These are phyloP conservation scores for Syzygium grande DNA, from an alignment of 345 rosid genomes.

Conservation along the genomic window DNA sequence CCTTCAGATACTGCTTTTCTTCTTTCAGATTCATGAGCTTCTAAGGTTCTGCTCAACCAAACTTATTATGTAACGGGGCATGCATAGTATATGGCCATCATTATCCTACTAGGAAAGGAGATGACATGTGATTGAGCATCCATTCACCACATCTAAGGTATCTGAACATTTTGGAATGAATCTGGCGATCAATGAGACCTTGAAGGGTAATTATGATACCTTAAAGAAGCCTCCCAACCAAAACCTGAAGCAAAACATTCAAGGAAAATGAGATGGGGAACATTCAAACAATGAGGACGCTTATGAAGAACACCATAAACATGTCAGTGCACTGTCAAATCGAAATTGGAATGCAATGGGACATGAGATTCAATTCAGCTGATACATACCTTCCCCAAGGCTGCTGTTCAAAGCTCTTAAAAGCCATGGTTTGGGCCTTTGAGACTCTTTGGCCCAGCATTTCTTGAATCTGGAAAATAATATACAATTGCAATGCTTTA, in stretches of 20 bases:
- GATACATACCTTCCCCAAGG: constrained; percentile 68
- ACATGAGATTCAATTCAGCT: background rate
- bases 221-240: constrained; percentile 89
- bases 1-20: background rate
- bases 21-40: background rate
- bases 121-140: background rate
- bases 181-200: background rate
- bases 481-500: background rate
- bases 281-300: background rate
- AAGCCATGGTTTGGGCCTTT: constrained; percentile 71
- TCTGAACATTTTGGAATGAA: background rate
- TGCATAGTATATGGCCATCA: background rate
- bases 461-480: constrained; percentile 51
- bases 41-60: background rate
- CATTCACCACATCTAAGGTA: background rate
- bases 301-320: background rate
- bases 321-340: background rate
- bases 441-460: constrained; percentile 71
- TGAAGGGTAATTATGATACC: constrained; percentile 27
- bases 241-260: constrained; percentile 38
- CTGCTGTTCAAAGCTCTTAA: constrained; percentile 77
- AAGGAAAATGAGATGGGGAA: background rate
- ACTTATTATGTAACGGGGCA: background rate
- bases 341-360: background rate
- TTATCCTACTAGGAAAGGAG: background rate